Percentiles rank a stretch among this genome's conserved stretches.
These are phyloP conservation scores for Diaporthe sp. DNA, from an alignment of 2,329 filamentous ascomycete genomes.

Conservation along the genomic window DNA sequence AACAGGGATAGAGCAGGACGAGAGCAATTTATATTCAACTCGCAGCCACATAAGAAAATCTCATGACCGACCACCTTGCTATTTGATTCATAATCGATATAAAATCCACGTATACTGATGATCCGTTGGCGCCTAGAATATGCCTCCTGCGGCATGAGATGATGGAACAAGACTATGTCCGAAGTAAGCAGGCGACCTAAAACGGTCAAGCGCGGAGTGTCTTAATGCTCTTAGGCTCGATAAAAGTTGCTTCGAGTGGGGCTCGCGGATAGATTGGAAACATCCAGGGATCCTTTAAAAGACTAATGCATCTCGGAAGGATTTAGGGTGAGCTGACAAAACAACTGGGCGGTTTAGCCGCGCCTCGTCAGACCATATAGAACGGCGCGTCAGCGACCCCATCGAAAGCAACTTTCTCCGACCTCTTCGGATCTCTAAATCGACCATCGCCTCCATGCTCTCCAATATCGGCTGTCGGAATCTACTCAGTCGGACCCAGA, in stretches of 20 bases:
- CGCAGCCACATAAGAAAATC: neutral
- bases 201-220: neutral
- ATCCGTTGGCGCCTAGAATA: neutral
- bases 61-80: too few species aligned
- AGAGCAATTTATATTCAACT: neutral
- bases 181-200: constrained; percentile 2
- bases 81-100: neutral
- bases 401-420: constrained; percentile 22
- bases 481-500: neutral
- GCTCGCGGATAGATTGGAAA: neutral
- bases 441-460: neutral
- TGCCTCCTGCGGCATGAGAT: neutral
- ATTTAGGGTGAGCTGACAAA: constrained; percentile 13
- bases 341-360: neutral
- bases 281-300: neutral
- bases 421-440: neutral
- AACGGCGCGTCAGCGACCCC: neutral
- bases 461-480: too few species aligned
- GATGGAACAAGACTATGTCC: neutral
- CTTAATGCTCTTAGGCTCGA: neutral
- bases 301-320: neutral
- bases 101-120: neutral
- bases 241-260: constrained; percentile 26
- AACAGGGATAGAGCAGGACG: too few species aligned
- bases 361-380: neutral